Conservation (phyloP, 768 basidiomycete species). For the Candolleomyces efflorescens region DNA sequence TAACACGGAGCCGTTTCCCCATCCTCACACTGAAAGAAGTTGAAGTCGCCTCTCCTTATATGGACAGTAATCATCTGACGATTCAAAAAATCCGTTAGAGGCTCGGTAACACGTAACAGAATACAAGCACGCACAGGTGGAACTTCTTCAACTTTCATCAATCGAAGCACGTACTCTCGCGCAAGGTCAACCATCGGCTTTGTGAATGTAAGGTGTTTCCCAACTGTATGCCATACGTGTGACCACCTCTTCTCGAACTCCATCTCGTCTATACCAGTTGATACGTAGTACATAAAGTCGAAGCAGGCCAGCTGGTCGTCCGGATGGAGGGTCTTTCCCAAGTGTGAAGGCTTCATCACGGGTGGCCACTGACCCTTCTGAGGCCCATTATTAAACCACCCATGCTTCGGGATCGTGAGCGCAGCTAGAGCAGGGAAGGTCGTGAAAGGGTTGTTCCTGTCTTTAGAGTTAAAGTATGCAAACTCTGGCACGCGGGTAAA, state of each 20-base stretch:
- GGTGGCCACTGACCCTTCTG: too few species aligned
- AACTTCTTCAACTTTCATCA: not conserved
- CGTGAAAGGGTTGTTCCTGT: not conserved
- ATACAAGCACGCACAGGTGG: not conserved
- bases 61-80: not conserved
- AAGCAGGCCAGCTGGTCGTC: not conserved
- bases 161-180: not conserved
- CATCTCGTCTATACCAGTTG: not conserved
- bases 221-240: not conserved
- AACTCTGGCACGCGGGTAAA: not conserved
- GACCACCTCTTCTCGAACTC: not conserved
- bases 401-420: not conserved
- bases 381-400: too few species aligned
- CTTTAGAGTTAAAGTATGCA: not conserved
- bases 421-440: not conserved
- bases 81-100: not conserved
- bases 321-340: not conserved
- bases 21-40: not conserved
- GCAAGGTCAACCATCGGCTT: not conserved
- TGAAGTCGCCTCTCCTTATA: not conserved
- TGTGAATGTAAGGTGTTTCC: not conserved
- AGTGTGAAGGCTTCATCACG: not conserved
- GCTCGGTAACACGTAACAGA: not conserved
- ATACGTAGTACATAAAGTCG: not conserved
- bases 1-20: not conserved